These are phyloP conservation scores for Trifolium fragiferum DNA, from an alignment of 306 rosid species.

Conservation along the genomic window DNA sequence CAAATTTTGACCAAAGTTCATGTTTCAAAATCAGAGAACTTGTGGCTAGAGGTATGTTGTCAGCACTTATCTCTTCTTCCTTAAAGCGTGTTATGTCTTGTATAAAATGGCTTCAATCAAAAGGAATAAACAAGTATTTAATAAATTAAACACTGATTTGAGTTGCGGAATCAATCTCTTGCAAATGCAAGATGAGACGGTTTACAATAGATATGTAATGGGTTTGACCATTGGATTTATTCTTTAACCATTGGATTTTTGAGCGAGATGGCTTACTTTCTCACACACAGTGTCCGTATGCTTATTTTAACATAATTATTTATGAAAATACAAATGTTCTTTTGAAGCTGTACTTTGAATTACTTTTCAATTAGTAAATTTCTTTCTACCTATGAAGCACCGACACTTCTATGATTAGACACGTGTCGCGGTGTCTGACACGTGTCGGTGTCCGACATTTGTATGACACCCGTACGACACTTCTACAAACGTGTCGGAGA, in stretches of 20 bases:
- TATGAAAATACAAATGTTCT: neutral
- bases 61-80: slow-evolving; percentile 10
- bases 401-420: too few species aligned
- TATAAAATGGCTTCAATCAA: slow-evolving; percentile 18
- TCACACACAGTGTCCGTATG: slow-evolving; percentile 3
- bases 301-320: slow-evolving; percentile 13
- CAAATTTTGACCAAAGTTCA: slow-evolving; percentile 53
- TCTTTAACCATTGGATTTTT: slow-evolving; percentile 25
- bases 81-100: neutral
- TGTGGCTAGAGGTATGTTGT: slow-evolving; percentile 82
- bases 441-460: too few species aligned
- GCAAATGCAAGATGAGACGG: neutral
- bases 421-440: too few species aligned
- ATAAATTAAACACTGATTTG: neutral
- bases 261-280: neutral
- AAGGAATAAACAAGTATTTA: slow-evolving; percentile 2
- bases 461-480: too few species aligned
- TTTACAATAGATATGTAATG: slow-evolving; percentile 2
- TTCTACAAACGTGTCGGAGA: too few species aligned
- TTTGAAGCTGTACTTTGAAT: slow-evolving; percentile 17
- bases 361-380: slow-evolving; percentile 8
- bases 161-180: neutral
- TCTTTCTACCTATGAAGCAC: too few species aligned
- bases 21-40: slow-evolving; percentile 68
- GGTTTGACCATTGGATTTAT: slow-evolving; percentile 1